Evolutionary conservation across 805 yeast genomes (phyloP), one percentile per base, ranked within the genome.

Genomic region (Ogataea dorogensis): DNA sequence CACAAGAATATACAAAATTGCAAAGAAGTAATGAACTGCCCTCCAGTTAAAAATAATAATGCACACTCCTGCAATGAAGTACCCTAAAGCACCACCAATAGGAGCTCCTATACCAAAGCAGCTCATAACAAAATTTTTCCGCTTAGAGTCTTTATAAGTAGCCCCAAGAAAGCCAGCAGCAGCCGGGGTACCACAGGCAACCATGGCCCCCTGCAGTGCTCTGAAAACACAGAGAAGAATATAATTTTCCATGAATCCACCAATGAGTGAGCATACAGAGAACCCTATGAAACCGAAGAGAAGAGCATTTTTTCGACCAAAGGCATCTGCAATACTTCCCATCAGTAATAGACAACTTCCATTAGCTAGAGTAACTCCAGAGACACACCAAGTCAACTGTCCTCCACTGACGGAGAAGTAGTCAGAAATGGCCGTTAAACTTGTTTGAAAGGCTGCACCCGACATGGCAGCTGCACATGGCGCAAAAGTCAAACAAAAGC

Each of bases 31-130:
- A 28, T 70, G 66, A 10, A 61, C 59, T 1, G 71, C 52, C 35
- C 70, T 54, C 75, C 75, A 71, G 33, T 50, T 56, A 15, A 70
- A 44, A 11, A 57, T 50, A 32, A 62, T 53, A n/a, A 56, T 44
- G 42, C 71, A 64, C 7, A 71, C 63, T 32, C 75, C 77, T 6
- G 72, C 73, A 14, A 63, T 42, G 17, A 71, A 43, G n/a, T 57
- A 57, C 1, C 76, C 77, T 13, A 52, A 42, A 3, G 70, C 67
- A 30, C 63, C 67, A 14, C 77, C 77, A 5, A 67, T 47, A 2
- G 77, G 77, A 2, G 75, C 73, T 5, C 77, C 76, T 2, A 67
- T 65, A 7, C 67, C 52, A 41, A 69, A 66, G 20, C 62, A 51
- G 24, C 73, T 67, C 65, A 69, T 54, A 12, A 53, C 72, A 44